Base-by-base conservation (phyloP, 179 eudicot genomes). In the Carnegiea gigantea region DNA sequence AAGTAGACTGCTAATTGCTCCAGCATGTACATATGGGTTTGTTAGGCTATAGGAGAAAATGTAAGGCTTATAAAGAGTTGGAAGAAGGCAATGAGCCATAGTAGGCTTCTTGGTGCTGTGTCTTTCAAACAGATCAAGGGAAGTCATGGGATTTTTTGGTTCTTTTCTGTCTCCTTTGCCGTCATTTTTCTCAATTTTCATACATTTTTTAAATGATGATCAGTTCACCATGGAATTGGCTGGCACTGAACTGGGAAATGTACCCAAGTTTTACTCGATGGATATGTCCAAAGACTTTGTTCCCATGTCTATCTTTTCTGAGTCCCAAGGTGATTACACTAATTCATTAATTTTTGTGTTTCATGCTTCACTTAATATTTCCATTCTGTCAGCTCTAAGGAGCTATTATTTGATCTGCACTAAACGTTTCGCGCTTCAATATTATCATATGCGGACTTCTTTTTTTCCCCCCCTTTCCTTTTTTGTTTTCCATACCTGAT, bases 211-310 rank as follows among this genome's bases (percentile, higher is more conserved):
- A 68, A 83, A 81, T 84, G 78, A 82, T 86, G 77, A 84, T 83
- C 92, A 94, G 97, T 91, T 91, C 85, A 90, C 95, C 73, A 92
- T 94, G 95, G 98, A 94, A 85, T 87, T 94, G 88, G 85, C 87
- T 78, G 92, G 90, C 86, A 80, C 87, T 83, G 88, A 85, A 83
- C 81, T 88, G 80, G 93, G 92, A 83, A 92, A 90, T 79, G 85
- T 85, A 77, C 98, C 94, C 60, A 91, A 84, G 83, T 75, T 85
- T 86, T 94, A 83, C 85, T 88, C 93, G 28, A 88, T 95, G 98
- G 89, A 92, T 71, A 91, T 90, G 92, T 90, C 92, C 74, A 87
- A 86, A 65, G 91, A 92, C 86, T 87, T 95, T 80, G 76, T 90
- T 71, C 95, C 98, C 21, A 91, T 95, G 97, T 89, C 90, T 57